Evolutionary conservation across 2,329 filamentous ascomycete species (phyloP).

Genomic region (Trichophyton equinum): DNA sequence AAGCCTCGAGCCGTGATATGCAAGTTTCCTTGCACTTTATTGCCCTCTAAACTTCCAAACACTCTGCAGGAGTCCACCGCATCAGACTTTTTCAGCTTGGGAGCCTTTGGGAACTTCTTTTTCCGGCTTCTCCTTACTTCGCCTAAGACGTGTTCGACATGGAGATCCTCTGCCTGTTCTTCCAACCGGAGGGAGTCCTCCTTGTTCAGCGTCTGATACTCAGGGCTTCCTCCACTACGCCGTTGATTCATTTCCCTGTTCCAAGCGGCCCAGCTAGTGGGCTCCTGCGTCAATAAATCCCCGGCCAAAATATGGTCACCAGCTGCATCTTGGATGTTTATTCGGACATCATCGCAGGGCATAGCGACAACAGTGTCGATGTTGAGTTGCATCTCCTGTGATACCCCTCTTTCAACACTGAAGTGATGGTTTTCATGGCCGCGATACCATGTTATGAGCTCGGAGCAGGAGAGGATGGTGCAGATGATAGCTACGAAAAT

Average conservation of each 20-base stretch:
- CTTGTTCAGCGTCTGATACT: constrained; percentile 44
- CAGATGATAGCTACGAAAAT: constrained; percentile 67
- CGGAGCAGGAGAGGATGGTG: constrained; percentile 60
- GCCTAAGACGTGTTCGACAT: constrained; percentile 81
- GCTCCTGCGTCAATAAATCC: constrained; percentile 58
- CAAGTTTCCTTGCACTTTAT: constrained; percentile 96
- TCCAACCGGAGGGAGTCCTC: constrained; percentile 45
- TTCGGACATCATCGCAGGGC: constrained; percentile 74
- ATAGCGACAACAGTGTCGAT: constrained; percentile 86
- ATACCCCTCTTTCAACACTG: constrained; percentile 81
- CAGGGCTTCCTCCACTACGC: constrained; percentile 48
- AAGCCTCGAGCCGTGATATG: constrained; percentile 93
- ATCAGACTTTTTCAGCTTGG: constrained; percentile 45
- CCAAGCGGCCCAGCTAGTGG: constrained; percentile 75
- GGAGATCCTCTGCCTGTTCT: constrained; percentile 55
- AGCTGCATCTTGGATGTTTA: constrained; percentile 93
- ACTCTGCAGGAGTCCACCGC: constrained; percentile 69
- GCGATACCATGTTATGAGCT: constrained; percentile 69
- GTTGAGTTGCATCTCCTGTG: constrained; percentile 83
- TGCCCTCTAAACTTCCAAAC: constrained; percentile 78
- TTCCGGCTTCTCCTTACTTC: constrained; percentile 55
- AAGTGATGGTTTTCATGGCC: constrained; percentile 82
- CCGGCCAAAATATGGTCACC: constrained; percentile 84
- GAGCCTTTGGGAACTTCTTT: constrained; percentile 59
- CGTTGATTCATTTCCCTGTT: constrained; percentile 50